Conservation (phyloP, 2,329 filamentous ascomycete genomes). For the Ophioceras dolichostomum region DNA sequence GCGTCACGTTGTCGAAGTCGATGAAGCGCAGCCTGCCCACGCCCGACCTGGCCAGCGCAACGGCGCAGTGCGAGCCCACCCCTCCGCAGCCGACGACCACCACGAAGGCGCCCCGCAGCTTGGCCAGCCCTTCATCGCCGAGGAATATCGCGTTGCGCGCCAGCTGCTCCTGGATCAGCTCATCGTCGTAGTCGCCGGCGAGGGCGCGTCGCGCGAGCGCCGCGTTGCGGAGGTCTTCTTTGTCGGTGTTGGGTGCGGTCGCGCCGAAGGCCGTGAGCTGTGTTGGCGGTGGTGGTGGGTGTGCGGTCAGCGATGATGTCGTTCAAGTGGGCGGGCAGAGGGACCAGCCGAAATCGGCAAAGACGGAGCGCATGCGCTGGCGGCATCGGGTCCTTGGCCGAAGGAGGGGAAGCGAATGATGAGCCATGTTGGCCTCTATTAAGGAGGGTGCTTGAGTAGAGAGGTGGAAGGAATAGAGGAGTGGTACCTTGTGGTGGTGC, state of each 20-base stretch:
- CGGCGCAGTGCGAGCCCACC: constrained; percentile 83
- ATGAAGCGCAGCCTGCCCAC: constrained; percentile 80
- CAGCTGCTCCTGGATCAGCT: constrained; percentile 87
- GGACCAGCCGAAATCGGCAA: not conserved
- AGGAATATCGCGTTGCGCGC: constrained; percentile 89
- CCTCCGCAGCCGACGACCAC: constrained; percentile 89
- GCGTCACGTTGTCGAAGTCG: constrained; percentile 94
- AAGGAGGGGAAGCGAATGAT: not conserved
- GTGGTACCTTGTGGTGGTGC: too few species aligned
- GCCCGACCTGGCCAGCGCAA: constrained; percentile 78
- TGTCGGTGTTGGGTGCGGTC: constrained; percentile 31
- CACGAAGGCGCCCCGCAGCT: constrained; percentile 71
- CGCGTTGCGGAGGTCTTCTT: constrained; percentile 49
- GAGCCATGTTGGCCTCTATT: too few species aligned
- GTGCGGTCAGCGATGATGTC: too few species aligned
- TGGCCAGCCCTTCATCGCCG: constrained; percentile 64
- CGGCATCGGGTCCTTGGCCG: not conserved
- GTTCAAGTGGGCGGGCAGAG: not conserved
- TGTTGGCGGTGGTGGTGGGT: constrained; percentile 1
- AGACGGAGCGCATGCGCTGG: not conserved
- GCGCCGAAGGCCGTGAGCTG: constrained; percentile 52
- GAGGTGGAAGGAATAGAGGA: not conserved
- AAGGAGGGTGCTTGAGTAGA: not conserved
- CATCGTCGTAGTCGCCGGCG: constrained; percentile 54
- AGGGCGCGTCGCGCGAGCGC: constrained; percentile 47